Conservation (phyloP, 306 rosid species). For the Ormosia emarginata region DNA sequence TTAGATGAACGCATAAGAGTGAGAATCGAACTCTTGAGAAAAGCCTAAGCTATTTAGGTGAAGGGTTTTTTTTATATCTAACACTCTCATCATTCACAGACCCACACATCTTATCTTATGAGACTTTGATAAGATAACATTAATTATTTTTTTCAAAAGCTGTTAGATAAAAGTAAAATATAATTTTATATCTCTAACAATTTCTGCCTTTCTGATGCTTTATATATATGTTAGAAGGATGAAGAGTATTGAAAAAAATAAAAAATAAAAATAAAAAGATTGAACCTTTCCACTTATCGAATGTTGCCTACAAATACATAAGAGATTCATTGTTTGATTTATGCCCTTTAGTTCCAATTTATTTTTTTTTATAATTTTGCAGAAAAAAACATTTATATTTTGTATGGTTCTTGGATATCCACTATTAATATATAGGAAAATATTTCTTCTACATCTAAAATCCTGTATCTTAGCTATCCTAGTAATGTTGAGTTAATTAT, state of each 20-base stretch:
- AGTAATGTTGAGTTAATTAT: too few relatives aligned
- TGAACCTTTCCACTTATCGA: background rate
- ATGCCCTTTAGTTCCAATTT: background rate
- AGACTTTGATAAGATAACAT: too few relatives aligned
- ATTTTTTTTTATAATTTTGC: background rate
- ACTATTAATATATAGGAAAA: background rate
- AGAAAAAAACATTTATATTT: background rate
- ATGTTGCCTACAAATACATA: background rate
- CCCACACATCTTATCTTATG: too few relatives aligned
- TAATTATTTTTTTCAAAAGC: too few relatives aligned
- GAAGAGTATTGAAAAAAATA: background rate
- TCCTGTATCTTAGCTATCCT: too few relatives aligned
- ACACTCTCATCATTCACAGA: too few relatives aligned
- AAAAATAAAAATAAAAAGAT: background rate
- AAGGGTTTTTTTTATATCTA: too few relatives aligned
- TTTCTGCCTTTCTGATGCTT: background rate
- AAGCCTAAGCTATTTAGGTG: too few relatives aligned
- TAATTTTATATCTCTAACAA: background rate
- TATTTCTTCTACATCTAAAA: too few relatives aligned
- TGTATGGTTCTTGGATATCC: background rate
- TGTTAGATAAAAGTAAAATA: too few relatives aligned
- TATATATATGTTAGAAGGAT: background rate
- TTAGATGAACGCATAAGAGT: too few relatives aligned
- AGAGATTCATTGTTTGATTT: background rate
- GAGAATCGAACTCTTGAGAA: too few relatives aligned